A percentile compares a stretch with the other conserved stretches of the same genome.
Evolutionary conservation across 805 yeast genomes (phyloP).

Genomic region (Metschnikowia matae): DNA sequence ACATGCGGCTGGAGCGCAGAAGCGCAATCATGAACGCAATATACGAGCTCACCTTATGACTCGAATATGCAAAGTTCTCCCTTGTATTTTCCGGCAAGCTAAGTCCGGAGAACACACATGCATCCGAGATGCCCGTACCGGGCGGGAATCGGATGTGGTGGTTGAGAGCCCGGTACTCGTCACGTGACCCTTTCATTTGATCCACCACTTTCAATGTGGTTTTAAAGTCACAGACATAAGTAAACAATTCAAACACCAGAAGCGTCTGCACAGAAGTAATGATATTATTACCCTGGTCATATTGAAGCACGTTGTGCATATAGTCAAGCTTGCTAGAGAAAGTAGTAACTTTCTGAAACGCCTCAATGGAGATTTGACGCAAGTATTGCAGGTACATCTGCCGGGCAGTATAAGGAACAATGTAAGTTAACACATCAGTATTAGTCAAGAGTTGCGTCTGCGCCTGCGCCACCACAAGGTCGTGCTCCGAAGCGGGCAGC

Average conservation of each 20-base stretch:
- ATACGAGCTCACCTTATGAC: conserved; percentile 10
- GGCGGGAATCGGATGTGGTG: background rate
- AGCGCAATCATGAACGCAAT: conserved; percentile 16
- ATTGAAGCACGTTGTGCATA: conserved; percentile 45
- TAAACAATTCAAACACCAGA: conserved; percentile 34
- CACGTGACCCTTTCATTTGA: background rate
- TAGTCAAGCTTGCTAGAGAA: conserved; percentile 41
- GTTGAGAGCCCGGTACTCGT: background rate
- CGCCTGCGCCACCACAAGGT: background rate
- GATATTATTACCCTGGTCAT: conserved; percentile 30
- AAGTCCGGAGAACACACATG: conserved; percentile 1
- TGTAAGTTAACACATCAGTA: conserved; percentile 32
- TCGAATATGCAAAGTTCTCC: conserved; percentile 1
- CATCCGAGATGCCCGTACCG: background rate
- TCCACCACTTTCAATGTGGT: background rate
- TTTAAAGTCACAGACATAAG: conserved; percentile 6
- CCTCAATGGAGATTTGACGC: conserved; percentile 33
- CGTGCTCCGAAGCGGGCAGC: background rate
- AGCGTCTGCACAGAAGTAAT: conserved; percentile 29
- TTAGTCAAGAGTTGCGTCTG: conserved; percentile 22
- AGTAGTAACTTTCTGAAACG: conserved; percentile 38
- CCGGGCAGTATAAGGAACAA: conserved; percentile 35
- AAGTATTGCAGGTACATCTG: conserved; percentile 18
- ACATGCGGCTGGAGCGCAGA: conserved; percentile 10
- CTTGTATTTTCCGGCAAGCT: conserved; percentile 4